Evolutionary conservation across 2,329 filamentous ascomycete genomes (phyloP).

Genomic region (Trichoderma guizhouense): DNA sequence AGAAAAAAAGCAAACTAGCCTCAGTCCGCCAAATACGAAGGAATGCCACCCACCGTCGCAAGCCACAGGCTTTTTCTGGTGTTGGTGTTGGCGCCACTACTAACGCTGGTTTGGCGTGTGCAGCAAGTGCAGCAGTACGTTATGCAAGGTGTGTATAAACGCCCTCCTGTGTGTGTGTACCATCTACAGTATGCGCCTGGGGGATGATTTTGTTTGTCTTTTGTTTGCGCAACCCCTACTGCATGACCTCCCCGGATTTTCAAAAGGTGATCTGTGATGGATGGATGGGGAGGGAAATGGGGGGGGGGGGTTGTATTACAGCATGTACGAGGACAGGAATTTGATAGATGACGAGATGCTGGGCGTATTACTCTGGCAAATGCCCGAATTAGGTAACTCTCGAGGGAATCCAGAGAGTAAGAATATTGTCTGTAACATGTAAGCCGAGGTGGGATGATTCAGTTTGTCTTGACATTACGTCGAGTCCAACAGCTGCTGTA

Average conservation of each 20-base stretch:
- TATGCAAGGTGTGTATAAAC: not conserved
- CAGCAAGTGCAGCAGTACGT: not conserved
- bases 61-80: not conserved
- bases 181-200: not conserved
- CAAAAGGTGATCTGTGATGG: not conserved
- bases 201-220: too few relatives aligned
- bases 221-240: not conserved
- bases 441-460: not conserved
- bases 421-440: not conserved
- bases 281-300: not conserved
- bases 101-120: not conserved
- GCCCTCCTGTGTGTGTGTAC: not conserved
- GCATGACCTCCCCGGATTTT: not conserved
- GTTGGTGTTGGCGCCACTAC: not conserved
- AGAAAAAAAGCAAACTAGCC: not conserved
- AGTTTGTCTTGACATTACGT: not conserved
- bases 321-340: not conserved
- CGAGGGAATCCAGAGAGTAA: not conserved
- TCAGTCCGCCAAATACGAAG: conserved; percentile 14
- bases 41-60: conserved; percentile 11
- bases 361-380: not conserved
- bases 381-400: not conserved
- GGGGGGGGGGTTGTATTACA: not conserved
- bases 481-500: not conserved
- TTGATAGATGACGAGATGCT: not conserved